Conservation (phyloP, 2,329 filamentous ascomycete genomes). For the Colletotrichum acutatum region DNA sequence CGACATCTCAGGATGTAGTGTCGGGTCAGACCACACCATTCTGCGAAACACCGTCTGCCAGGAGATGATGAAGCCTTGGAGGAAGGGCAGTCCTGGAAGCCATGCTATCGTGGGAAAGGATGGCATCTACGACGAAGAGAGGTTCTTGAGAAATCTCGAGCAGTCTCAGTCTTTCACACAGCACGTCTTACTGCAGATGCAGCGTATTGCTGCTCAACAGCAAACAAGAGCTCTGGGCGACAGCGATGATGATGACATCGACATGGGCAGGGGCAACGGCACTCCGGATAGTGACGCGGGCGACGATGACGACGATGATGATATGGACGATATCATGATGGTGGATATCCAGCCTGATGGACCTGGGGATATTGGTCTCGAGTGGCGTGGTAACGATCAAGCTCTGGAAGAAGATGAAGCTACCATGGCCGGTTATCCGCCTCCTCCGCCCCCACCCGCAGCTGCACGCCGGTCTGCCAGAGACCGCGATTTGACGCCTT, state of each 20-base stretch:
- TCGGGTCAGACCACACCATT: slow-evolving; percentile 82
- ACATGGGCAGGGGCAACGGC: slow-evolving; percentile 37
- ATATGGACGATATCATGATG: slow-evolving; percentile 68
- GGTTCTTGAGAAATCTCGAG: slow-evolving; percentile 62
- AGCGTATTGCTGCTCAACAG: slow-evolving; percentile 37
- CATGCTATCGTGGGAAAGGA: slow-evolving; percentile 82
- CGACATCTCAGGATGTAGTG: slow-evolving; percentile 90
- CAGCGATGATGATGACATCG: slow-evolving; percentile 46
- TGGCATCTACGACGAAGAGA: slow-evolving; percentile 85
- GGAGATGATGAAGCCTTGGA: slow-evolving; percentile 89
- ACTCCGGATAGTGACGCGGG: slow-evolving; percentile 32
- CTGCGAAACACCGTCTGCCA: slow-evolving; percentile 88
- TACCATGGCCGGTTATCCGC: slow-evolving; percentile 79
- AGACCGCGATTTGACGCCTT: slow-evolving; percentile 73
- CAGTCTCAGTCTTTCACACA: slow-evolving; percentile 48
- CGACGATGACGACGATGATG: slow-evolving; percentile 52
- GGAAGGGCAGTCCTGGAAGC: slow-evolving; percentile 82
- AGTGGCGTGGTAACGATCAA: slow-evolving; percentile 68
- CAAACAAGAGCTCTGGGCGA: slow-evolving; percentile 51
- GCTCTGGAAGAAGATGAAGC: slow-evolving; percentile 81
- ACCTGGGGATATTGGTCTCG: slow-evolving; percentile 57
- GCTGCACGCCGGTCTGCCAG: slow-evolving; percentile 54
- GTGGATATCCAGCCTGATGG: slow-evolving; percentile 60
- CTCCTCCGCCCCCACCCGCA: slow-evolving; percentile 66
- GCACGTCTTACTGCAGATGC: slow-evolving; percentile 46